Evolutionary conservation across 176 grass and related monocot genomes (phyloP).

Genomic region (Typha latifolia): DNA sequence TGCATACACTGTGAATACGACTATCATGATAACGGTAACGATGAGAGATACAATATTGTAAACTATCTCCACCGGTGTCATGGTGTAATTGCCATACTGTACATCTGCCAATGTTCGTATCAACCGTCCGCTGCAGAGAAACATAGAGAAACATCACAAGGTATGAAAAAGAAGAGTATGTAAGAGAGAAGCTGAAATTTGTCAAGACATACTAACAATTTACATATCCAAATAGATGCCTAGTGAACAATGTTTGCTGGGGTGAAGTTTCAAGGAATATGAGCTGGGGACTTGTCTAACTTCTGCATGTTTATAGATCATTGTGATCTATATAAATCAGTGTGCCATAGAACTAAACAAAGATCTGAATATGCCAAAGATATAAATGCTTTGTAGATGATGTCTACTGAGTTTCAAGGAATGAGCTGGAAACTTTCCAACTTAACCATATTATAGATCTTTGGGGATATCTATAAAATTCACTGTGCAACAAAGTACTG

Average conservation of each 20-base stretch:
- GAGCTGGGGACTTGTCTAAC: too few relatives aligned
- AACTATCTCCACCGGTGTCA: constrained; percentile 73
- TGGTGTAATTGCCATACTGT: constrained; percentile 48
- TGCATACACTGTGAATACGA: constrained; percentile 68
- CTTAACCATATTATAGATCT: too few relatives aligned
- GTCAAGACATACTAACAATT: background rate
- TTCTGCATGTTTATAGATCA: background rate
- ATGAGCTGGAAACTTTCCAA: too few relatives aligned
- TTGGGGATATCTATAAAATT: too few relatives aligned
- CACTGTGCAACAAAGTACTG: too few relatives aligned
- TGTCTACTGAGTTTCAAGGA: too few relatives aligned
- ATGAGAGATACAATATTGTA: constrained; percentile 65
- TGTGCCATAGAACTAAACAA: background rate
- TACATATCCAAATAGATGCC: too few relatives aligned
- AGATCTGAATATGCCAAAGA: too few relatives aligned
- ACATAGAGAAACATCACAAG: constrained; percentile 2
- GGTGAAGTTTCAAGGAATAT: too few relatives aligned
- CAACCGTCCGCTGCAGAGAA: constrained; percentile 59
- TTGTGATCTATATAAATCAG: constrained; percentile 1
- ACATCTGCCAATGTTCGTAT: constrained; percentile 68
- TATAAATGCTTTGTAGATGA: too few relatives aligned
- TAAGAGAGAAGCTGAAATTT: constrained; percentile 7
- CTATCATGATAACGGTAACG: constrained; percentile 36
- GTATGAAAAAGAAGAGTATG: background rate
- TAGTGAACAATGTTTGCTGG: too few relatives aligned